Conservation (phyloP, 2,329 filamentous ascomycete genomes). For the Sclerotinia minor region DNA sequence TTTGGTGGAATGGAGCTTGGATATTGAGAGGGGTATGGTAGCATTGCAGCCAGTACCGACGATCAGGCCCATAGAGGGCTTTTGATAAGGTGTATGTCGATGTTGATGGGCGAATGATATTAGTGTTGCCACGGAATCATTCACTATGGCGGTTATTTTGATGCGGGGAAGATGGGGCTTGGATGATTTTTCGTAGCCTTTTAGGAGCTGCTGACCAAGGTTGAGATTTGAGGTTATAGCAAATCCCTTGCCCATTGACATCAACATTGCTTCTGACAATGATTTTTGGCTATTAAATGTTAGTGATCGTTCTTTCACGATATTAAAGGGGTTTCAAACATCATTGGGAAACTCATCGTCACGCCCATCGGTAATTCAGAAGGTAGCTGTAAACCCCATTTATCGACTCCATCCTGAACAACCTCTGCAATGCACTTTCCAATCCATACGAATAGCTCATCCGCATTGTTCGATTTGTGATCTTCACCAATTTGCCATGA, state of each 20-base stretch:
- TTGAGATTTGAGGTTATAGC: conserved; percentile 61
- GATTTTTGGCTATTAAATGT: conserved; percentile 50
- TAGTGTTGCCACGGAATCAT: conserved; percentile 78
- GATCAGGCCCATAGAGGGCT: conserved; percentile 76
- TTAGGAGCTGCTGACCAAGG: conserved; percentile 57
- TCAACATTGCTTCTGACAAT: conserved; percentile 61
- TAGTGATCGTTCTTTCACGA: conserved; percentile 19
- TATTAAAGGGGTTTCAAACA: conserved; percentile 37
- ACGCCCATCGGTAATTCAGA: conserved; percentile 63
- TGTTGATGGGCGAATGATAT: conserved; percentile 75
- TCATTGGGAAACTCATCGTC: conserved; percentile 71
- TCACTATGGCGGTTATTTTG: conserved; percentile 73
- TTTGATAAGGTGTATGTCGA: conserved; percentile 58
- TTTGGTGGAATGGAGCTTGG: conserved; percentile 64
- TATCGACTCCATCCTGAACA: conserved; percentile 57
- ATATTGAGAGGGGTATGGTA: conserved; percentile 69
- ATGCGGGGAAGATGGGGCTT: conserved; percentile 59
- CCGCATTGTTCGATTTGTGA: conserved; percentile 71
- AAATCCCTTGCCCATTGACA: conserved; percentile 72
- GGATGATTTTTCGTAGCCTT: conserved; percentile 55
- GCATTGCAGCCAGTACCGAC: conserved; percentile 81
- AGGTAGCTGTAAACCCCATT: conserved; percentile 44
- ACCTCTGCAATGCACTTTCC: conserved; percentile 74
- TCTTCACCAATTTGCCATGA: conserved; percentile 74
- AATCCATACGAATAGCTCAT: conserved; percentile 79